Evolutionary conservation across 2,329 filamentous ascomycete species (phyloP).

Genomic region (Colletotrichum sp.): DNA sequence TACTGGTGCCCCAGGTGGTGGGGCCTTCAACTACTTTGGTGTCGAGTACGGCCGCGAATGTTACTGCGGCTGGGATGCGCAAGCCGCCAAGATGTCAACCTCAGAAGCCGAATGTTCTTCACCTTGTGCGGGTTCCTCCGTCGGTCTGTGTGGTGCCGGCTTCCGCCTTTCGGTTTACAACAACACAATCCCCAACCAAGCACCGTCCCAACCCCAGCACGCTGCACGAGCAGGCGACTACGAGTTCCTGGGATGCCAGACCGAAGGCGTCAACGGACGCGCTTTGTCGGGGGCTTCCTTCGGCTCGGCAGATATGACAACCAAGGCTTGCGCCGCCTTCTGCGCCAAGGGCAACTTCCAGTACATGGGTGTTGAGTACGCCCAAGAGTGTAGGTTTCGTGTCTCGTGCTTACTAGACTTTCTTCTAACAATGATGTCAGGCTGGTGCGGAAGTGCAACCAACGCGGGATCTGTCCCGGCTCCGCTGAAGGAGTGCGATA

Average conservation of each 20-base stretch:
- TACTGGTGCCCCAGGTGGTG: slow-evolving; percentile 15
- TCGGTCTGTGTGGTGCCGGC: slow-evolving; percentile 22
- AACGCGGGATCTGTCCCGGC: slow-evolving; percentile 19
- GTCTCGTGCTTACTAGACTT: slow-evolving; percentile 18
- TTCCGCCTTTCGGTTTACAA: slow-evolving; percentile 26
- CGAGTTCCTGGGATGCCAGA: slow-evolving; percentile 26
- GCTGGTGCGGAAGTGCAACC: slow-evolving; percentile 27
- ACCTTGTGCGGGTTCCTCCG: slow-evolving; percentile 14
- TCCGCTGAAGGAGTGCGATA: slow-evolving; percentile 22
- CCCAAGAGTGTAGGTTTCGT: slow-evolving; percentile 26
- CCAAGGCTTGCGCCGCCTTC: slow-evolving; percentile 28
- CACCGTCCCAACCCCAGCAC: slow-evolving; percentile 20
- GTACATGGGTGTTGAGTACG: slow-evolving; percentile 31
- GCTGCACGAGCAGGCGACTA: slow-evolving; percentile 21
- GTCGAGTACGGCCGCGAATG: slow-evolving; percentile 27
- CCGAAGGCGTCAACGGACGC: slow-evolving; percentile 23
- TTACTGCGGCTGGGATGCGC: slow-evolving; percentile 25
- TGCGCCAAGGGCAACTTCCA: slow-evolving; percentile 23
- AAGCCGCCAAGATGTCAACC: slow-evolving; percentile 11
- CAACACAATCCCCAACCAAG: slow-evolving; percentile 19
- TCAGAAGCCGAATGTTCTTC: slow-evolving; percentile 24
- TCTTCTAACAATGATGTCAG: background rate
- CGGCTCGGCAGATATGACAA: slow-evolving; percentile 28
- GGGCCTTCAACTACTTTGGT: slow-evolving; percentile 29
- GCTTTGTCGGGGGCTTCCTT: slow-evolving; percentile 19